Evolutionary conservation across 345 rosid genomes (phyloP), one percentile per base, ranked within the genome.

Genomic region (Corchorus capsularis): DNA sequence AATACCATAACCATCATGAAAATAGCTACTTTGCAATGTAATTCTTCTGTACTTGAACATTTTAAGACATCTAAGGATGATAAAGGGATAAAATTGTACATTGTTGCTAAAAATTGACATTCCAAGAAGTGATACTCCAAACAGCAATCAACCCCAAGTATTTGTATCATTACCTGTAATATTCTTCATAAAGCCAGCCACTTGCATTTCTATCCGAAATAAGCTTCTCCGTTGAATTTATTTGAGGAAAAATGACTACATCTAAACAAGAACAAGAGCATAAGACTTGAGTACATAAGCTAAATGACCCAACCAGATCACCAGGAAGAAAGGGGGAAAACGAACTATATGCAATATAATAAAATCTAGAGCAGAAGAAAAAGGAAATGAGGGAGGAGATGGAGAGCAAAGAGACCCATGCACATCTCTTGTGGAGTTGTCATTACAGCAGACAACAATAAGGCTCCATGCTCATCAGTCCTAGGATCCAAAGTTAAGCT

Each of bases 231-330:
- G 20, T 3, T 8, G 49, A 43, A 39, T 63, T 17, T 7, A 1
- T 49, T 47, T 0, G 15, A 20, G 19, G 4, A 20, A 49, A 49
- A 68, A 32, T 49, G 54, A 49, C n/a, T 8, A 17, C 17, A 52
- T 52, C 73, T 50, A 35, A n/a, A 69, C 45, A 69, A 69, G 73
- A 13, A 52, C 10, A 32, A 50, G 45, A 69, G 4, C 50, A 14
- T 50, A 69, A 69, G 43, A 69, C 14, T 69, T 49, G 13, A 69
- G 17, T 50, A 15, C 22, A 27, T 52, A 27, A 50, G 46, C 4
- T 16, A 45, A 32, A 22, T 69, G 73, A 50, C 8, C 59, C 59
- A 49, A 50, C 72, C 57, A 49, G 54, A 50, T 32, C 17, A 34
- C 15, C 72, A 27, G 60, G 59, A 27, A 32, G 15, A 59, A 60